These are phyloP conservation scores for Exophiala spinifera DNA, from an alignment of 2,329 filamentous ascomycete species.

Conservation along the genomic window DNA sequence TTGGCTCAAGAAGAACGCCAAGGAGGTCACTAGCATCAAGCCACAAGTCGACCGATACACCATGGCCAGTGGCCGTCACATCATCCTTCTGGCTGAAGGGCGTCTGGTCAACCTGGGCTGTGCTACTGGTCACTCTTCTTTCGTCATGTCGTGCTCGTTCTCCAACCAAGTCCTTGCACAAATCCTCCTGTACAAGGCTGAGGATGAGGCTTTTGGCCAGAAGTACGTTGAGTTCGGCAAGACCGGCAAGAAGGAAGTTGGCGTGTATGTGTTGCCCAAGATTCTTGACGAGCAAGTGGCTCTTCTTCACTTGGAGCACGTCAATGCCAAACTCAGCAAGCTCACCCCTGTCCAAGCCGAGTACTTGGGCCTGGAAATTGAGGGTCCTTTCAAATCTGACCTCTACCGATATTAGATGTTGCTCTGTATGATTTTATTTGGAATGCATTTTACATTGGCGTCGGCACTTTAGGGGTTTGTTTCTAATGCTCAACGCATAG, in stretches of 20 bases:
- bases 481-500: constrained; percentile 31
- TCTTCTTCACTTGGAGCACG: constrained; percentile 85
- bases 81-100: constrained; percentile 97
- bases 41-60: constrained; percentile 98
- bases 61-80: constrained; percentile 89
- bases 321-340: constrained; percentile 89
- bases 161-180: constrained; percentile 99
- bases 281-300: constrained; percentile 98
- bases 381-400: constrained; percentile 95
- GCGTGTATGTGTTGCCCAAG: constrained; percentile 98
- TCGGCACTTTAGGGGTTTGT: constrained; percentile 4
- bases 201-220: constrained; percentile 79
- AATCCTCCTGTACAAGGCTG: constrained; percentile 95
- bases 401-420: constrained; percentile 58
- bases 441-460: constrained; percentile 16
- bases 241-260: constrained; percentile 81
- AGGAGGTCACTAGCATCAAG: constrained; percentile 97
- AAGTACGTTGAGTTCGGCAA: constrained; percentile 97
- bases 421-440: constrained; percentile 3
- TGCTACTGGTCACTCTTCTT: constrained; percentile 97
- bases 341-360: constrained; percentile 85
- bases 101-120: constrained; percentile 99
- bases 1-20: constrained; percentile 96
- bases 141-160: constrained; percentile 99
- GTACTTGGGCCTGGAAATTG: constrained; percentile 80